A percentile compares a stretch with the other conserved stretches of the same genome.
phyloP scores from a whole-genome alignment of 257 asterid genomes.

The Coffea canephora region DNA sequence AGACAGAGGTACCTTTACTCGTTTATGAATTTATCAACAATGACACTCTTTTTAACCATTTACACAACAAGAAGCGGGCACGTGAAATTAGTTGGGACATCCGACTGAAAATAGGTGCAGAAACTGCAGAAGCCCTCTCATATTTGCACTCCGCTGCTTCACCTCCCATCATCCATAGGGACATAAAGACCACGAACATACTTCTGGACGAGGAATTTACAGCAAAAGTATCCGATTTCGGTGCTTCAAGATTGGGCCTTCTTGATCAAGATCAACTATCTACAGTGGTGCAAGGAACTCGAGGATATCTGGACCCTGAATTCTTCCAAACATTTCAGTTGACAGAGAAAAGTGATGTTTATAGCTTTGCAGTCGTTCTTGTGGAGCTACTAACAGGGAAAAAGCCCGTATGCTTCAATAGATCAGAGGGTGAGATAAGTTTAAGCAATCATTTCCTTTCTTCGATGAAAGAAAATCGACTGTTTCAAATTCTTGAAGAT shows the following conservation, averaged over 20 bases:
- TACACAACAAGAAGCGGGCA: not conserved
- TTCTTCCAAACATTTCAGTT: not conserved
- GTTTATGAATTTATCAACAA: constrained; percentile 10
- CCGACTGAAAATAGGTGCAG: not conserved
- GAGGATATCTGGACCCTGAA: constrained; percentile 18
- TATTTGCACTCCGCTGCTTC: constrained; percentile 17
- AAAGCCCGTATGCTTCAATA: not conserved
- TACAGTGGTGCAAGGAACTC: constrained; percentile 9
- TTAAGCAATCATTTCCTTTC: not conserved
- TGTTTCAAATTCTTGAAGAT: not conserved
- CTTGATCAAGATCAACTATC: constrained; percentile 7
- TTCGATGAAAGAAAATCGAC: not conserved
- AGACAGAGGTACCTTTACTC: constrained; percentile 9
- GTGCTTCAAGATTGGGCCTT: constrained; percentile 4
- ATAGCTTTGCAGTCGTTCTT: constrained; percentile 21
- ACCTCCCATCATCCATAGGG: constrained; percentile 14
- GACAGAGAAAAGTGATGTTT: not conserved
- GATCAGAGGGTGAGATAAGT: not conserved
- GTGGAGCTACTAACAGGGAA: constrained; percentile 4
- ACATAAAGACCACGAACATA: not conserved
- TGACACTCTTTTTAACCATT: constrained; percentile 6
- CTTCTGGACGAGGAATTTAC: constrained; percentile 8
- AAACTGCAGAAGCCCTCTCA: constrained; percentile 18
- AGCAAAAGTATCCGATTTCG: constrained; percentile 18
- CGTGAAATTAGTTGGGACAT: not conserved